Conservation (phyloP, 441 rosid genomes). For the Adansonia madagascariensis region DNA sequence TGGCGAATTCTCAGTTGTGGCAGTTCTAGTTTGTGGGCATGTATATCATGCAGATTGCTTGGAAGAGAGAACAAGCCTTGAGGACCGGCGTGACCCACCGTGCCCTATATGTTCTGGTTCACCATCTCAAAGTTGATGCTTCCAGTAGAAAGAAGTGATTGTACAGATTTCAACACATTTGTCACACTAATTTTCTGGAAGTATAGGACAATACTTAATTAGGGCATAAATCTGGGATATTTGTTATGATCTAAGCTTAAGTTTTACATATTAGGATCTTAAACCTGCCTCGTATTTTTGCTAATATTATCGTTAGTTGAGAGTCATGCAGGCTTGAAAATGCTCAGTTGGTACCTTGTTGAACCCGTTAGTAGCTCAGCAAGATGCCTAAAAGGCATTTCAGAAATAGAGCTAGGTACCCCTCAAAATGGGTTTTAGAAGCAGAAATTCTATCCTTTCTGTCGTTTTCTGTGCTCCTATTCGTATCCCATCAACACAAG, state of each 20-base stretch:
- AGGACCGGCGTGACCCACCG: constrained; percentile 51
- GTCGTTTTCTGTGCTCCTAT: too few relatives aligned
- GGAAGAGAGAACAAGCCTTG: constrained; percentile 50
- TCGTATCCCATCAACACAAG: too few relatives aligned
- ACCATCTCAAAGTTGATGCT: too few relatives aligned
- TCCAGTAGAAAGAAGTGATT: constrained; percentile 1
- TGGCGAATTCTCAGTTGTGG: constrained; percentile 49
- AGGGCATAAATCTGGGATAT: constrained; percentile 30
- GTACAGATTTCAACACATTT: constrained; percentile 24
- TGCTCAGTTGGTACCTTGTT: neutral
- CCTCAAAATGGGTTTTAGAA: too few relatives aligned
- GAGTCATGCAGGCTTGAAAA: neutral
- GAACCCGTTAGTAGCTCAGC: too few relatives aligned
- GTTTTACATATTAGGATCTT: constrained; percentile 20
- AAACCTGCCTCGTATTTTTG: constrained; percentile 22
- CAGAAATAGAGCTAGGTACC: too few relatives aligned
- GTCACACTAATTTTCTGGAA: constrained; percentile 28
- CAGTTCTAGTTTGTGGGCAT: constrained; percentile 68
- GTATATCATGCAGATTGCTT: constrained; percentile 65
- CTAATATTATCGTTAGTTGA: neutral
- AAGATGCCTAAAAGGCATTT: too few relatives aligned
- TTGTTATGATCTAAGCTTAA: constrained; percentile 22
- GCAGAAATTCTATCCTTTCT: too few relatives aligned
- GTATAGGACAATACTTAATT: constrained; percentile 12
- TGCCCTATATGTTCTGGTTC: constrained; percentile 52